Base-by-base conservation (phyloP, 108 stramenopile species). In the Nitzschia sp. region DNA sequence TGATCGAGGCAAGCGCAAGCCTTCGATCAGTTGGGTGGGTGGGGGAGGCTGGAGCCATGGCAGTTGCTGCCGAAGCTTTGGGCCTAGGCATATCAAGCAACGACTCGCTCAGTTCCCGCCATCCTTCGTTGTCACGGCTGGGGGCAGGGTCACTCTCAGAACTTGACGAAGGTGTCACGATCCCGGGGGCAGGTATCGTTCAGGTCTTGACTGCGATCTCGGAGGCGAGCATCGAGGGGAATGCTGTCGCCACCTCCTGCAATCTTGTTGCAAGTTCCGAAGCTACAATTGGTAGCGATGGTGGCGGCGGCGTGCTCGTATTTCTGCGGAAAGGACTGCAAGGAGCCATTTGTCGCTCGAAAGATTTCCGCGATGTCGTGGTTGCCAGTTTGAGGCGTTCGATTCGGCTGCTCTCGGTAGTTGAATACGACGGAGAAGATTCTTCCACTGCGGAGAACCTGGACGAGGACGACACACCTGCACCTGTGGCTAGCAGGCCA, bases 1-100 rank as follows among this genome's bases (percentile, higher is more conserved):
- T 91, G 25, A 54, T 93, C 53, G 89, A 91, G 69, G 17, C 80
- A 2, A 77, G 70, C 35, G 58, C 77, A 15, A 89, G 87, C 38
- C 75, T 89, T 27, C 78, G 81, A 26, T 74, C 79, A 18, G 78
- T 83, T 47, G 87, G 87, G 13, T 92, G 91, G 91, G 77, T 86
- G 2, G 94, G 94, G 13, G 94, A 95, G 68, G 94, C 94, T 4
- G 94, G 94, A 2, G 87, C 91, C 2, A 95, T 95, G 94, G 91
- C 91, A 34, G 55, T 95, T 34, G 88, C 91, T 27, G 91, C 94
- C 42, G 94, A 95, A 80, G 90, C 90, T 9, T 76, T 95, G 28
- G 94, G 94, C 24, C 82, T 95, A 17, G 88, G 91, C 0, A 91
- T 94, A 48, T 89, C 90, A 47, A 82, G 84, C 60, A 75, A 72